Percentiles rank a stretch among this genome's conserved stretches.
These are phyloP conservation scores for Monocercomonoides exilis DNA, from an alignment of 78 protist species.

Conservation along the genomic window DNA sequence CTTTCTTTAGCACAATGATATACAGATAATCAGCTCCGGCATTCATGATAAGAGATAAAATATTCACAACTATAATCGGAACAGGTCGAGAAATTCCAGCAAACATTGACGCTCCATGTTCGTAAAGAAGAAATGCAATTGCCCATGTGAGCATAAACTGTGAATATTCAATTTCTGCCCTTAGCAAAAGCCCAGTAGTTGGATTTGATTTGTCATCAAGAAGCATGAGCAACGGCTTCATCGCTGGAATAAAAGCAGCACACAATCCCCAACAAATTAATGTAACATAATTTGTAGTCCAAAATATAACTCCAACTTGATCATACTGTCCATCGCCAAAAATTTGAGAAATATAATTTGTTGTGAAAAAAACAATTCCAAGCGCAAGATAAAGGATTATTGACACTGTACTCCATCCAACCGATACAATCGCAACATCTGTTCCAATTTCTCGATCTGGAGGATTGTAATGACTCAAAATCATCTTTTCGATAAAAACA, in stretches of 20 bases:
- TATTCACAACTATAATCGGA: background rate
- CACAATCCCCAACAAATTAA: background rate
- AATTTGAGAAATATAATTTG: background rate
- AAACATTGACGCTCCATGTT: background rate
- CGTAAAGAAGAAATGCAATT: background rate
- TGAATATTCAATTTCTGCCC: background rate
- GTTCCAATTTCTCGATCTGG: background rate
- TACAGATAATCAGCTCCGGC: background rate
- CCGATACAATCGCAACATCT: background rate
- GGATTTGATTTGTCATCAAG: background rate
- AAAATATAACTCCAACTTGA: background rate
- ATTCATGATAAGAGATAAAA: background rate
- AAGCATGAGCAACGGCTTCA: background rate
- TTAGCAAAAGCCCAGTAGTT: too few relatives aligned
- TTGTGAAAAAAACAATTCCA: background rate
- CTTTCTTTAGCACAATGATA: background rate
- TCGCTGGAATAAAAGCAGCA: background rate
- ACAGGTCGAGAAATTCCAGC: background rate
- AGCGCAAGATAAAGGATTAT: background rate
- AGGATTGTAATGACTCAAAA: background rate
- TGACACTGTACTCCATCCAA: conserved; percentile 2
- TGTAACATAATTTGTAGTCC: background rate
- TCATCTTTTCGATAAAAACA: background rate
- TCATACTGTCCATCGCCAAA: background rate
- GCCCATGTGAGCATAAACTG: background rate